A percentile compares a stretch with the other conserved stretches of the same genome.
Conservation (phyloP, 2,329 filamentous ascomycete genomes). For the Paracoccidioides brasiliensis region DNA sequence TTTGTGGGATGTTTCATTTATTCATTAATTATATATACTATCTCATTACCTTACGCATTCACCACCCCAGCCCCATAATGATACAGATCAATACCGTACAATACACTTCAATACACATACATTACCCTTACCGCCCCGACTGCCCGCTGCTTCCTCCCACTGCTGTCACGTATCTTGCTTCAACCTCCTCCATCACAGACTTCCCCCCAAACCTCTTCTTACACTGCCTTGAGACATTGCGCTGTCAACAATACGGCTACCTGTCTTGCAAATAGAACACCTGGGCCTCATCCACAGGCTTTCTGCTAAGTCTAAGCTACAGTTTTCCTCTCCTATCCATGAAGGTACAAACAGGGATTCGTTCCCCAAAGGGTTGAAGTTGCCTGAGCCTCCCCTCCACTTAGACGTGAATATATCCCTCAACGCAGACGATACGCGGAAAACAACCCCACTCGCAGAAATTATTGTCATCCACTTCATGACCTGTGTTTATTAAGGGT, state of each 20-base stretch:
- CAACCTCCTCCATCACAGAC: background rate
- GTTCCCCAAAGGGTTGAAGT: background rate
- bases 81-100: no score
- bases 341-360: background rate
- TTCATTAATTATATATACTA: background rate
- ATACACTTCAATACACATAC: no score
- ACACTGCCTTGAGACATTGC: background rate
- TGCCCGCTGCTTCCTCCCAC: background rate
- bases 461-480: background rate
- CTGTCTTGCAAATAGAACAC: background rate
- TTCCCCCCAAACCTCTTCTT: background rate
- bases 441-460: background rate
- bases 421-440: background rate
- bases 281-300: background rate
- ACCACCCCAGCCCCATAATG: no score
- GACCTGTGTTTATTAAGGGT: background rate
- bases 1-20: background rate
- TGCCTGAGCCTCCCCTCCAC: conserved; percentile 1
- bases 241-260: background rate
- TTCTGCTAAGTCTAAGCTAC: background rate
- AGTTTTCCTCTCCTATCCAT: background rate
- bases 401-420: background rate
- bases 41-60: background rate
- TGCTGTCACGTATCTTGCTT: background rate
- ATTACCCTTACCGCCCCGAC: background rate